Evolutionary conservation across 768 basidiomycete genomes (phyloP).

Genomic region (Pleurotus pulmonarius): DNA sequence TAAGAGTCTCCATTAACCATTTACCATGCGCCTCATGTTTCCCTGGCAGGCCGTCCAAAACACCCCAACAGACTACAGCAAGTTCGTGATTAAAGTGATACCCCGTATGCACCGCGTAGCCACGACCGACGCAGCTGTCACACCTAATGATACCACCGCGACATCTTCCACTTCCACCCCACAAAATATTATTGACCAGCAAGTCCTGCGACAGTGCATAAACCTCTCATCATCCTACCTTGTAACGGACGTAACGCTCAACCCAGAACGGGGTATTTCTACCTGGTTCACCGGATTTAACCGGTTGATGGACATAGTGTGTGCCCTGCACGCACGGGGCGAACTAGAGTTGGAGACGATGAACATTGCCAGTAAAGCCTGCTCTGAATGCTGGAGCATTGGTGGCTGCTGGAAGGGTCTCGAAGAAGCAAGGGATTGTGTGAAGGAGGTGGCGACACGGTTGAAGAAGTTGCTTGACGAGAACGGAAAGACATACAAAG

Average conservation of each 20-base stretch:
- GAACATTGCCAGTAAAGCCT: constrained; percentile 63
- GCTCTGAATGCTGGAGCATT: constrained; percentile 80
- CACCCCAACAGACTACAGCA: constrained; percentile 54
- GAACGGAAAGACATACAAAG: constrained; percentile 48
- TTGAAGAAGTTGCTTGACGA: constrained; percentile 56
- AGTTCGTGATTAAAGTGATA: constrained; percentile 55
- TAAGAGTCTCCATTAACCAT: too few relatives aligned
- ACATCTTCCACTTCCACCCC: constrained; percentile 17
- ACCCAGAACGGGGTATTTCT: constrained; percentile 48
- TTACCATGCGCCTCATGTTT: too few relatives aligned
- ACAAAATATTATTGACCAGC: constrained; percentile 53
- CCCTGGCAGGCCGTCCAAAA: constrained; percentile 19
- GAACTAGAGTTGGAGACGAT: constrained; percentile 79
- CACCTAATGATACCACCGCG: not conserved
- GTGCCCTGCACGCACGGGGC: constrained; percentile 61
- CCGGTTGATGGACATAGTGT: constrained; percentile 66
- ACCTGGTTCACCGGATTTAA: constrained; percentile 70
- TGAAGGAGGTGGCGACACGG: constrained; percentile 57
- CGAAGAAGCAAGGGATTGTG: constrained; percentile 57
- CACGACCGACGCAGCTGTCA: constrained; percentile 3
- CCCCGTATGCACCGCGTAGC: constrained; percentile 43
- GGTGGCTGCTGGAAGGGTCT: constrained; percentile 67
- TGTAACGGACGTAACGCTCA: constrained; percentile 67
- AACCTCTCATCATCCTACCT: constrained; percentile 76
- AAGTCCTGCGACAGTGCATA: constrained; percentile 57